A percentile compares a stretch with the other conserved stretches of the same genome.
Evolutionary conservation across 1,284 basidiomycete genomes (phyloP).

Genomic region (Tausonia pullulans): DNA sequence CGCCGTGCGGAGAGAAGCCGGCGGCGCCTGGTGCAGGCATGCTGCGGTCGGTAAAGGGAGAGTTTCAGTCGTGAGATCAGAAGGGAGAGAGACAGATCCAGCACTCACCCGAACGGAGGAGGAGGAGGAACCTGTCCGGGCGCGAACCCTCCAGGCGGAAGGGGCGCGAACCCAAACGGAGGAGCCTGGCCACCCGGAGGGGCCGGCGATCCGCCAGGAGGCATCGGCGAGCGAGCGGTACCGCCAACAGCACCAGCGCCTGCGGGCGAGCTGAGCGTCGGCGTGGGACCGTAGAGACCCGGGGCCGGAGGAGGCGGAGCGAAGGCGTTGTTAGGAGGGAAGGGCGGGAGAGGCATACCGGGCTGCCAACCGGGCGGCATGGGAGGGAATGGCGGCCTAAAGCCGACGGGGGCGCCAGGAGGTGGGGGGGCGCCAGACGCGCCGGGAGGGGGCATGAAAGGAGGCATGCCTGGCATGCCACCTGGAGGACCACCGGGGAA

Average conservation of each 20-base stretch:
- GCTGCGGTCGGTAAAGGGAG: too few species aligned
- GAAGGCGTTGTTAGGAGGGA: slow-evolving; percentile 31
- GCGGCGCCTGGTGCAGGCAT: not conserved
- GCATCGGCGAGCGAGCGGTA: too few species aligned
- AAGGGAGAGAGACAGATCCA: not conserved
- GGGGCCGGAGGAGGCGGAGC: slow-evolving; percentile 23
- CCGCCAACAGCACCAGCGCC: too few species aligned
- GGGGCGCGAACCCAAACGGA: too few species aligned
- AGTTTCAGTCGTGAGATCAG: too few species aligned
- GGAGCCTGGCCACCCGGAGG: too few species aligned
- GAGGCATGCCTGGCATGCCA: slow-evolving; percentile 34
- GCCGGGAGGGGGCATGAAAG: slow-evolving; percentile 27
- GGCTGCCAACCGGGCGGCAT: slow-evolving; percentile 15
- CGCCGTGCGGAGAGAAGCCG: slow-evolving; percentile 1
- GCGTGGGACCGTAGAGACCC: too few species aligned
- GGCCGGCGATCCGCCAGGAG: too few species aligned
- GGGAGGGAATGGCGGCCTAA: slow-evolving; percentile 34
- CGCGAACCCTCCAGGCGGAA: too few species aligned
- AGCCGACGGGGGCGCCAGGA: slow-evolving; percentile 2
- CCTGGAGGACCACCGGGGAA: slow-evolving; percentile 30
- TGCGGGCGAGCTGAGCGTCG: too few species aligned
- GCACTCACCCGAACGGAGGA: slow-evolving; percentile 2
- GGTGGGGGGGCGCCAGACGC: slow-evolving; percentile 16
- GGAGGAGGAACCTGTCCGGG: not conserved
- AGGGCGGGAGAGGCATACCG: slow-evolving; percentile 30